A percentile compares a stretch with the other conserved stretches of the same genome.
phyloP scores from a whole-genome alignment of 768 basidiomycete genomes.

The Agaricus blazei region DNA sequence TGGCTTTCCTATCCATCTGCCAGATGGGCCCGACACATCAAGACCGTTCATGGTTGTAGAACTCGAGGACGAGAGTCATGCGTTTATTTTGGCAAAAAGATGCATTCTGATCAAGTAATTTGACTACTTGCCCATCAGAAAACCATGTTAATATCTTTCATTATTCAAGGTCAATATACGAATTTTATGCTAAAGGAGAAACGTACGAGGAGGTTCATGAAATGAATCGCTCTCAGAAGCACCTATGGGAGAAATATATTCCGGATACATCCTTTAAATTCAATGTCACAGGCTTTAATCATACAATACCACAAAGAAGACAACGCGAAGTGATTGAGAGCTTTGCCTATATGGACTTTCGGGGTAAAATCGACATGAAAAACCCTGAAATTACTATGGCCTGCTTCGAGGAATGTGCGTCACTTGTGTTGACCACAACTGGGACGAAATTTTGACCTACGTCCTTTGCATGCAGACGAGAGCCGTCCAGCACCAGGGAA shows the following conservation, averaged over 20 bases:
- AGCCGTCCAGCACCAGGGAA: conserved; percentile 19
- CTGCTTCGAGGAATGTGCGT: conserved; percentile 85
- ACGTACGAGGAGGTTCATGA: conserved; percentile 70
- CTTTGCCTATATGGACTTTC: conserved; percentile 82
- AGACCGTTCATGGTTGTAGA: conserved; percentile 74
- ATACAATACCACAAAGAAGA: conserved; percentile 61
- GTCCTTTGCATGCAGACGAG: conserved; percentile 37
- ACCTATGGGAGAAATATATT: conserved; percentile 55
- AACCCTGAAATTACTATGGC: conserved; percentile 67
- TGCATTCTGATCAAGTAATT: conserved; percentile 79
- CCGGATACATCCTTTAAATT: conserved; percentile 78
- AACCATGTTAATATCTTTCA: not conserved
- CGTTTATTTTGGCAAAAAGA: conserved; percentile 62
- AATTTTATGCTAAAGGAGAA: conserved; percentile 68
- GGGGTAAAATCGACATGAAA: conserved; percentile 79
- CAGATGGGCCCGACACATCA: conserved; percentile 37
- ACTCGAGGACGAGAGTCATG: conserved; percentile 70
- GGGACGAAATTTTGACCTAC: not conserved
- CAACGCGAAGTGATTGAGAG: conserved; percentile 67
- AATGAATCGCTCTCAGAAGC: conserved; percentile 34
- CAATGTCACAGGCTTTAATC: conserved; percentile 67
- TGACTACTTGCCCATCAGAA: not conserved
- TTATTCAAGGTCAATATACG: conserved; percentile 60
- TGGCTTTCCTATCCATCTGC: conserved; percentile 55
- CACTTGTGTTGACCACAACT: not conserved